Evolutionary conservation across 176 grass and related monocot species (phyloP).

Genomic region (Phyllostachys edulis): DNA sequence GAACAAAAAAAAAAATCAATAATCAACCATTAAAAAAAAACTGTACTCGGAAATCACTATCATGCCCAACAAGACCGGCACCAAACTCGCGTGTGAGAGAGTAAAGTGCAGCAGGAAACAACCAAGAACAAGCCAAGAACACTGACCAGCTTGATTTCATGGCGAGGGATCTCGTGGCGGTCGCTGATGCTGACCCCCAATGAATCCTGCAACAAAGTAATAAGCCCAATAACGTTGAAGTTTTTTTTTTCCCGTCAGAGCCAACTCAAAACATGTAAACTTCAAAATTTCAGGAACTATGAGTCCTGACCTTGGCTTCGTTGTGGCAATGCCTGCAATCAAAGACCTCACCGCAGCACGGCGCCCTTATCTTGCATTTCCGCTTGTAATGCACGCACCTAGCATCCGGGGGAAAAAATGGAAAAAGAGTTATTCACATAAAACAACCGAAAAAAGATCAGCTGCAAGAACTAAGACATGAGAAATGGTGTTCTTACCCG

Average conservation of each 20-base stretch:
- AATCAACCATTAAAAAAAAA: background rate
- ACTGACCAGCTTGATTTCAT: conserved; percentile 60
- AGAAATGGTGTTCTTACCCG: conserved; percentile 33
- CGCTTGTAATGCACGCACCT: conserved; percentile 69
- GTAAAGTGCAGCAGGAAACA: background rate
- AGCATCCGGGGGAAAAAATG: background rate
- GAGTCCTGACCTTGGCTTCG: conserved; percentile 54
- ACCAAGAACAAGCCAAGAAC: background rate
- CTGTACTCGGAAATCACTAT: background rate
- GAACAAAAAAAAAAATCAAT: background rate
- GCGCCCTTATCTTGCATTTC: conserved; percentile 75
- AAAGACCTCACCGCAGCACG: conserved; percentile 73
- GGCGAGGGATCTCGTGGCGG: conserved; percentile 73
- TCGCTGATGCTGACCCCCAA: conserved; percentile 42
- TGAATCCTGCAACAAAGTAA: conserved; percentile 41
- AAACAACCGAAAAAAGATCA: too few species aligned
- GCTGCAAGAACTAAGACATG: too few species aligned
- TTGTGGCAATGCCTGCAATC: conserved; percentile 86
- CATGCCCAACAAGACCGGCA: background rate
- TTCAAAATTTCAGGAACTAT: background rate
- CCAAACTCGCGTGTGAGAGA: too few species aligned
- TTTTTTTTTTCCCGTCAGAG: background rate
- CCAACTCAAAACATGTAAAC: background rate
- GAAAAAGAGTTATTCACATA: too few species aligned
- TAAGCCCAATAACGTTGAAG: background rate